Percentiles rank a stretch among this genome's conserved stretches.
Evolutionary conservation across 495 filamentous ascomycete species (phyloP).

Genomic region (Penicillium angulare): DNA sequence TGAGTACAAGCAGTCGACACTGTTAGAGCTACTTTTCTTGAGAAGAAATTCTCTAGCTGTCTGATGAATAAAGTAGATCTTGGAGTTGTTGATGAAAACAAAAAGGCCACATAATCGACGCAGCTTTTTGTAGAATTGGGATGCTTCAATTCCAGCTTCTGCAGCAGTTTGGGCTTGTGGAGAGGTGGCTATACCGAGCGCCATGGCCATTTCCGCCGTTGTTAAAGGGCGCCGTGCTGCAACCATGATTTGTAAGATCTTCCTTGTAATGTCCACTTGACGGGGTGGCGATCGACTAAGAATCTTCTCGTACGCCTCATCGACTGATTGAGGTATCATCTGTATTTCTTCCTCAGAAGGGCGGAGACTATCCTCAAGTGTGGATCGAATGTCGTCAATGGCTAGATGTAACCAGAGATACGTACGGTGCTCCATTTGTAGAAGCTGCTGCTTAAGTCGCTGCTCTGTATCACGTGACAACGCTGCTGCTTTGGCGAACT

Average conservation of each 20-base stretch:
- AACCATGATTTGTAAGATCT: conserved; percentile 38
- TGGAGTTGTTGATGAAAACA: conserved; percentile 33
- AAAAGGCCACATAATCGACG: conserved; percentile 40
- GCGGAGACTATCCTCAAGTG: conserved; percentile 17
- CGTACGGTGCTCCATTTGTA: conserved; percentile 30
- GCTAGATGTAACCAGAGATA: conserved; percentile 37
- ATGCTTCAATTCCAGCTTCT: conserved; percentile 22
- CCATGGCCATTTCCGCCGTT: conserved; percentile 37
- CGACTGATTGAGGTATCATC: conserved; percentile 20
- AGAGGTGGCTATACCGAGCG: conserved; percentile 27
- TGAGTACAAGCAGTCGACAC: conserved; percentile 7
- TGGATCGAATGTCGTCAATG: conserved; percentile 21
- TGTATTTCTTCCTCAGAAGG: conserved; percentile 13
- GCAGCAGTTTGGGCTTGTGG: conserved; percentile 16
- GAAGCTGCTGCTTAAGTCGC: conserved; percentile 17
- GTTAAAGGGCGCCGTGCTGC: conserved; percentile 31
- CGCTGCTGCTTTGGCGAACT: conserved; percentile 16
- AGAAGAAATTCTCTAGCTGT: conserved; percentile 33
- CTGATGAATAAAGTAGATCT: conserved; percentile 36
- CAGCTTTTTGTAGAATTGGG: conserved; percentile 20
- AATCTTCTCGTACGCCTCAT: conserved; percentile 28
- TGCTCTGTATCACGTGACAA: conserved; percentile 8
- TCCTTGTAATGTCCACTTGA: conserved; percentile 14
- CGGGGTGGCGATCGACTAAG: conserved; percentile 17
- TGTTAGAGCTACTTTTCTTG: conserved; percentile 5